phyloP scores from a whole-genome alignment of 345 rosid genomes.

The Syzygium aqueum region DNA sequence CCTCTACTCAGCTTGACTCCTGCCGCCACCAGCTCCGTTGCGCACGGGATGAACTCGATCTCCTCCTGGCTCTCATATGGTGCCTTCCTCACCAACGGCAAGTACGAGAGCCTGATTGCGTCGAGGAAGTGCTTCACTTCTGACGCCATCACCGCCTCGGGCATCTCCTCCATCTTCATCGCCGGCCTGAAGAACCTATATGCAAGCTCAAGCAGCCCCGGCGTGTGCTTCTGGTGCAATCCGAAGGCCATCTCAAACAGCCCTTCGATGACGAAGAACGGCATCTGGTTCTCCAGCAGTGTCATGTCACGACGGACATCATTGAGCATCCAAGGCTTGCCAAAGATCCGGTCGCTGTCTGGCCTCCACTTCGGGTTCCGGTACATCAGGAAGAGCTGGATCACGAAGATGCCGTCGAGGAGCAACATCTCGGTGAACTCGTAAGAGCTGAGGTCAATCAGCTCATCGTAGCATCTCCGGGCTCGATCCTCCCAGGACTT shows the following conservation, averaged over 20 bases:
- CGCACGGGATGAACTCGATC: not conserved
- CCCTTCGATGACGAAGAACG: conserved; percentile 4
- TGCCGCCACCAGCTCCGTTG: not conserved
- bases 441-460: not conserved
- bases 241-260: not conserved
- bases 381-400: not conserved
- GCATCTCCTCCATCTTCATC: not conserved
- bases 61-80: not conserved
- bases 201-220: not conserved
- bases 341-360: not conserved
- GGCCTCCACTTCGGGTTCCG: not conserved
- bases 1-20: too few relatives aligned
- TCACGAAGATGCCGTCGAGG: conserved; percentile 1
- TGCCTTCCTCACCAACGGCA: not conserved
- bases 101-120: not conserved
- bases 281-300: conserved; percentile 21
- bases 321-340: not conserved
- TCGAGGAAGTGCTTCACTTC: not conserved
- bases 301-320: not conserved
- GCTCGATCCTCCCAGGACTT: not conserved
- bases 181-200: not conserved
- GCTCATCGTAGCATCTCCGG: conserved; percentile 4
- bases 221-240: not conserved
- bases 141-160: not conserved
- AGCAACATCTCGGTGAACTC: conserved; percentile 8